Percentiles rank a stretch among this genome's conserved stretches.
Conservation (phyloP, 768 basidiomycete species). For the Thelephora ganbajun region DNA sequence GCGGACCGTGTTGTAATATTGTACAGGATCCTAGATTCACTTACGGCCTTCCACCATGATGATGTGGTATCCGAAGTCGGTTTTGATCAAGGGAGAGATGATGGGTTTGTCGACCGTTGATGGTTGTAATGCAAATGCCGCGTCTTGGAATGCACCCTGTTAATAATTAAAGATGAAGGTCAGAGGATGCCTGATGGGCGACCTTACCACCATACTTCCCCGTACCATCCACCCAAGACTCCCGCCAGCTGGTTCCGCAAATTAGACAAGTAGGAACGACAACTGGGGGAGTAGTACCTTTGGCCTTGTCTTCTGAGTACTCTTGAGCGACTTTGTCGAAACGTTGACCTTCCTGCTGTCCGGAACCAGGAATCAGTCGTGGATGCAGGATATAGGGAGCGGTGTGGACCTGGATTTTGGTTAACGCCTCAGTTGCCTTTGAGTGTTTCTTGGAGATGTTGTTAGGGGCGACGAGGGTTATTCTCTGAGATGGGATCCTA, state of each 20-base stretch:
- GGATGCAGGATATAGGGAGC: neutral
- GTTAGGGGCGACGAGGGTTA: no score
- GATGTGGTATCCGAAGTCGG: constrained; percentile 75
- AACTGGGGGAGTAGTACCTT: constrained; percentile 29
- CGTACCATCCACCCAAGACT: constrained; percentile 80
- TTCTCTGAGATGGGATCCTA: no score
- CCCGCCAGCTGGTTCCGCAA: constrained; percentile 41
- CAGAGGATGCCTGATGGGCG: neutral
- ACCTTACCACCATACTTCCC: constrained; percentile 67
- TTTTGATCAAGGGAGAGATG: constrained; percentile 64
- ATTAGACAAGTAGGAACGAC: neutral
- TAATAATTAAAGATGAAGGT: neutral
- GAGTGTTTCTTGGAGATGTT: constrained; percentile 40
- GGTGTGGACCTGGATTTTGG: constrained; percentile 58
- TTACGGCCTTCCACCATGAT: constrained; percentile 86
- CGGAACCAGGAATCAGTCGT: neutral
- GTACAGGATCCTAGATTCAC: constrained; percentile 11
- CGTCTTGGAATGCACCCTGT: constrained; percentile 70
- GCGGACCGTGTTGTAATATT: no score
- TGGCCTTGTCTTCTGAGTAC: constrained; percentile 86
- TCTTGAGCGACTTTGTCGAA: constrained; percentile 87
- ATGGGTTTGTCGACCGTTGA: constrained; percentile 73
- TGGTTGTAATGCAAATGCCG: constrained; percentile 68
- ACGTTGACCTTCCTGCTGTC: constrained; percentile 53
- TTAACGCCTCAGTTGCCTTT: constrained; percentile 61